These are phyloP conservation scores for Escallonia herrerae DNA, from an alignment of 129 eudicot genomes.

Conservation along the genomic window DNA sequence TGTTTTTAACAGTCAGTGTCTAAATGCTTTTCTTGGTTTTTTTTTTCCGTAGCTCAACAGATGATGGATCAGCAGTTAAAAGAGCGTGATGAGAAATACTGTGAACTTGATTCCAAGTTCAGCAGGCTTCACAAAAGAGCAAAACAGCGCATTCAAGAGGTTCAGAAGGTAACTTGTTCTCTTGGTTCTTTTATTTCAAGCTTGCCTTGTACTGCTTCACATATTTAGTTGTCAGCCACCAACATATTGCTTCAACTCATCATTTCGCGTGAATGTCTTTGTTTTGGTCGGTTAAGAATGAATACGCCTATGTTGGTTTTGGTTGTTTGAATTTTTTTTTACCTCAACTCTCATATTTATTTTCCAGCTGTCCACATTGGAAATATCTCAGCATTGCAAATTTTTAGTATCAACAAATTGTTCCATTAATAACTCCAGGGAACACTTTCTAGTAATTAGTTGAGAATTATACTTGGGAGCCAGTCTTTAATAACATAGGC, in stretches of 20 bases:
- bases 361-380: too few relatives aligned
- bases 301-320: too few relatives aligned
- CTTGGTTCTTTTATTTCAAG: conserved; percentile 14
- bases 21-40: conserved; percentile 21
- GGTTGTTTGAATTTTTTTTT: too few relatives aligned
- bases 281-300: too few relatives aligned
- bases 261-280: too few relatives aligned
- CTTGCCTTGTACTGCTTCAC: conserved; percentile 1
- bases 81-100: conserved; percentile 86
- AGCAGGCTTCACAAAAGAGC: conserved; percentile 99
- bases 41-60: conserved; percentile 64
- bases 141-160: conserved; percentile 97
- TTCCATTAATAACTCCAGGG: too few relatives aligned
- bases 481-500: too few relatives aligned
- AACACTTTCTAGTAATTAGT: too few relatives aligned
- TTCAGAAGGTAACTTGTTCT: conserved; percentile 72
- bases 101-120: conserved; percentile 91
- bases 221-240: neutral
- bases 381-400: too few relatives aligned
- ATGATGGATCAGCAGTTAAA: conserved; percentile 82
- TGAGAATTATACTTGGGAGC: too few relatives aligned
- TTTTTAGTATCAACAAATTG: too few relatives aligned
- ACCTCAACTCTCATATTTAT: too few relatives aligned
- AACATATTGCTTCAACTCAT: neutral
- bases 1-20: conserved; percentile 7